phyloP scores from a whole-genome alignment of 2,329 filamentous ascomycete species.

The Fusarium sp. region DNA sequence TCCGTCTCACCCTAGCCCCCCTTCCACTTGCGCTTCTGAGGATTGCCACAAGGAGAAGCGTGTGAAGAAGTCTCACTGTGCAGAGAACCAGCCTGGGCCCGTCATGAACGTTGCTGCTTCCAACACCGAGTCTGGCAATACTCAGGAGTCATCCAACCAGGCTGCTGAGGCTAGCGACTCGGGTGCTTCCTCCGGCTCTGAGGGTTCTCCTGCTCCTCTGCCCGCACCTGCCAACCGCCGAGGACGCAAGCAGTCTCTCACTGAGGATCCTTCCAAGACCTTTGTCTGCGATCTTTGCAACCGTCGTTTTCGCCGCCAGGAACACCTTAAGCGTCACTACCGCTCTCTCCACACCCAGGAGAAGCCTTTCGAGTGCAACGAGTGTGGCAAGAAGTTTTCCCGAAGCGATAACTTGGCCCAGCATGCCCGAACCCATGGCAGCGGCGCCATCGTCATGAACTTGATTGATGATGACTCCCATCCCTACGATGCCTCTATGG shows the following conservation, averaged over 20 bases:
- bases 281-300: conserved; percentile 98
- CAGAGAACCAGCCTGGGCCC: conserved; percentile 55
- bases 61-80: conserved; percentile 65
- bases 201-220: conserved; percentile 56
- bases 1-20: conserved; percentile 72
- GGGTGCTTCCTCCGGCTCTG: conserved; percentile 59
- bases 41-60: conserved; percentile 69
- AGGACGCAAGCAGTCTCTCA: conserved; percentile 97
- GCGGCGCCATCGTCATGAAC: conserved; percentile 90
- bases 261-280: conserved; percentile 97
- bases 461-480: conserved; percentile 77
- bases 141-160: conserved; percentile 54
- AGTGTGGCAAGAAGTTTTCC: conserved; percentile 99
- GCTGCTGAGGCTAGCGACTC: conserved; percentile 56
- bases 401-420: conserved; percentile 97
- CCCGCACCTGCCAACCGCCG: conserved; percentile 82
- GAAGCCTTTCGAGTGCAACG: conserved; percentile 97
- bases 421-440: conserved; percentile 93
- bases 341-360: conserved; percentile 97
- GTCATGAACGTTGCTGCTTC: conserved; percentile 58
- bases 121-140: conserved; percentile 51
- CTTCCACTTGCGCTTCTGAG: conserved; percentile 51
- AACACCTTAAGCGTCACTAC: conserved; percentile 98
- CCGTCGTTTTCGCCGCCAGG: conserved; percentile 96
- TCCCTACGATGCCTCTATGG: conserved; percentile 58